Base-by-base conservation (phyloP, 345 rosid species). In the Eucalyptus sp. region DNA sequence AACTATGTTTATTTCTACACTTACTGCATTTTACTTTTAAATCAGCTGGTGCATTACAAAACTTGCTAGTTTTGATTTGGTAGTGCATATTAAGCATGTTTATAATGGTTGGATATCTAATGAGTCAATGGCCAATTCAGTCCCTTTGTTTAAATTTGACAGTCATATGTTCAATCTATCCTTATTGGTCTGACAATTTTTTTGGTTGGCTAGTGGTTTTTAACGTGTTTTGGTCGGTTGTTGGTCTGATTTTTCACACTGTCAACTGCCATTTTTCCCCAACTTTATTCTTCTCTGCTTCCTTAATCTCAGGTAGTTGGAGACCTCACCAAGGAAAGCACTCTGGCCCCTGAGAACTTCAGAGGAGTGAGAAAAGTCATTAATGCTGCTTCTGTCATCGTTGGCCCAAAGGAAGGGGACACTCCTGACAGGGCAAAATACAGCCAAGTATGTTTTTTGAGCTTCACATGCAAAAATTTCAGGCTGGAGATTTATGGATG, bases 391-490 rank as follows among this genome's bases (percentile, higher is more conserved):
- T 96, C 99, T 85, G 98, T 96, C 85, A 96, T 97, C n/a, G 95
- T 97, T 41, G 99, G 99, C 68, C 99, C 99, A 37, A 97, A 97
- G 93, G 99, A 97, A 94, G 99, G 99, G 80, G 99, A 97, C 93
- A 97, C 99, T 87, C 97, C 99, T 44, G 97, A 97, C 86, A 94
- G 99, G 93, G 97, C 94, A 83, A 96, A 96, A 88, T 97, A 97
- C 92, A 97, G 97, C 87, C 99, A 97, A 90, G 99, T 97, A 89
- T 49, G 20, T 52, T 80, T 37, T 41, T 50, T 86, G n/a, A 24
- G 37, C 20, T 43, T 41, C 14, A 14, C 29, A 37, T 29, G 83
- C 11, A 25, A 46, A 64, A 64, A 10, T 76, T 37, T 76, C 5
- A 20, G 83, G 83, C 83, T 41, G 46, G 83, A 76, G 27, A 76